Percentiles rank a stretch among this genome's conserved stretches.
Conservation (phyloP, 176 grass and related monocot genomes). For the Carex littledalei region DNA sequence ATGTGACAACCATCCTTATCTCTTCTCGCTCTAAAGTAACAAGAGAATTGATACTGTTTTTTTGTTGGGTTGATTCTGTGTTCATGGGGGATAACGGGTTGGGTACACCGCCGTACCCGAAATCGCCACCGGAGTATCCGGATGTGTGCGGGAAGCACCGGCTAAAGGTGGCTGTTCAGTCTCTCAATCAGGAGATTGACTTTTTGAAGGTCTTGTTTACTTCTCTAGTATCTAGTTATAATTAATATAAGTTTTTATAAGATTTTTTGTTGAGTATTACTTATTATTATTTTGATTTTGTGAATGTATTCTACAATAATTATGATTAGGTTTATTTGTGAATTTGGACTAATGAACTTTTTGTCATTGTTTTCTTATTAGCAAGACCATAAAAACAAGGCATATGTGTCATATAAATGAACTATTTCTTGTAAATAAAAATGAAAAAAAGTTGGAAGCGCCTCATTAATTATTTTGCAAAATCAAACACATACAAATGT, state of each 20-base stretch:
- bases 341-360: neutral
- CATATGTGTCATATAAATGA: neutral
- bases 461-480: neutral
- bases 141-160: slow-evolving; percentile 31
- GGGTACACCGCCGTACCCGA: slow-evolving; percentile 14
- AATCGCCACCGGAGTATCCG: slow-evolving; percentile 28
- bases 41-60: neutral
- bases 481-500: neutral
- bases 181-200: slow-evolving; percentile 28
- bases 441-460: neutral
- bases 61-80: neutral
- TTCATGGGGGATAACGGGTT: slow-evolving; percentile 4
- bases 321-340: neutral
- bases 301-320: too few relatives aligned
- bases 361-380: neutral
- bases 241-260: neutral
- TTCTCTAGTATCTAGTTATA: neutral
- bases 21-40: neutral
- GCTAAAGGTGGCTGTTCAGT: slow-evolving; percentile 14
- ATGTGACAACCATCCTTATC: neutral
- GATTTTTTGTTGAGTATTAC: neutral
- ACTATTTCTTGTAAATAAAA: neutral
- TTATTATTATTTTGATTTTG: too few relatives aligned
- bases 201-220: slow-evolving; percentile 21
- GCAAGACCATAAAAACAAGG: neutral